phyloP scores from a whole-genome alignment of 2,329 filamentous ascomycete genomes.

The Fusarium dimerum region DNA sequence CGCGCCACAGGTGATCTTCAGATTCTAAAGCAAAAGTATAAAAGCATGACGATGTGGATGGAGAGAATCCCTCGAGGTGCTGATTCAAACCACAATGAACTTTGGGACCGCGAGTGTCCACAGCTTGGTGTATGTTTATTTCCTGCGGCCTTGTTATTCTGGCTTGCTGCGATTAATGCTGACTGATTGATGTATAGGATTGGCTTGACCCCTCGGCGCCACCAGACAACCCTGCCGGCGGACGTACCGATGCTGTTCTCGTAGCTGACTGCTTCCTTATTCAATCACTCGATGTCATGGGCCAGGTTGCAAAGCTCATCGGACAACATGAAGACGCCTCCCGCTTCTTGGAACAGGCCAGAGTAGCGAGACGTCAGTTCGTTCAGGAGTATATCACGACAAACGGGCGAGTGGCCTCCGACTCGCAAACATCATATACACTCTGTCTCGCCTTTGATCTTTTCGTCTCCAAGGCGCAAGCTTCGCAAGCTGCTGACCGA shows the following conservation, averaged over 20 bases:
- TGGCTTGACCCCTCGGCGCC: constrained; percentile 49
- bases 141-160: not conserved
- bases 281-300: constrained; percentile 39
- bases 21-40: constrained; percentile 37
- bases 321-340: constrained; percentile 26
- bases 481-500: constrained; percentile 30
- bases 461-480: constrained; percentile 28
- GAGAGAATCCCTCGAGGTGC: constrained; percentile 16
- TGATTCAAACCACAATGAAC: not conserved
- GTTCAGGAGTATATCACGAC: not conserved
- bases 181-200: constrained; percentile 40
- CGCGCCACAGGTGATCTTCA: constrained; percentile 36
- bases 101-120: not conserved
- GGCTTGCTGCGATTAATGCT: not conserved
- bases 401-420: not conserved
- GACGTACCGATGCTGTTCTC: constrained; percentile 38
- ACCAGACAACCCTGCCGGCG: constrained; percentile 35
- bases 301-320: constrained; percentile 34
- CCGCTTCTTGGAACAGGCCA: constrained; percentile 18
- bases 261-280: constrained; percentile 47
- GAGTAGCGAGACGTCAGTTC: constrained; percentile 12
- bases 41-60: constrained; percentile 40
- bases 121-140: not conserved
- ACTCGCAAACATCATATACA: not conserved
- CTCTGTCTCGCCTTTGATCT: constrained; percentile 36